Conservation (phyloP, 768 basidiomycete species). For the Mycena olivaceomarginata region DNA sequence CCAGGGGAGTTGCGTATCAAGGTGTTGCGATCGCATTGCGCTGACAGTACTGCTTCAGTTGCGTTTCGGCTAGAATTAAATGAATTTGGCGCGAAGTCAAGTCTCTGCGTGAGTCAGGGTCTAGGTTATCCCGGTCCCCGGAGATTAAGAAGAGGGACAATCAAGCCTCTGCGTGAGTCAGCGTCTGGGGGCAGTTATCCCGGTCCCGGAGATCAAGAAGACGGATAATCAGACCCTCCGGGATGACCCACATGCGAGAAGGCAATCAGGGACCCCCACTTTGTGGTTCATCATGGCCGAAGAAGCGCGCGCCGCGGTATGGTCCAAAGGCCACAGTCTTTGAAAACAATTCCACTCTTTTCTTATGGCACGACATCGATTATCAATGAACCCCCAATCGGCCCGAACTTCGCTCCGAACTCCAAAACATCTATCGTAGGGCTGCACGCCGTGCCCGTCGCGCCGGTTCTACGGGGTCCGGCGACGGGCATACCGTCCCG, state of each 20-base stretch:
- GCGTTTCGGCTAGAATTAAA: constrained; percentile 30
- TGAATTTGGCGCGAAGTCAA: constrained; percentile 38
- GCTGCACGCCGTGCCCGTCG: too few species aligned
- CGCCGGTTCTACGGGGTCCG: too few species aligned
- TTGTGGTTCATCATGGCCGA: constrained; percentile 36
- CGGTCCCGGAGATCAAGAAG: constrained; percentile 9
- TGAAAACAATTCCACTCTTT: constrained; percentile 5
- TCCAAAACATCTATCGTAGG: neutral
- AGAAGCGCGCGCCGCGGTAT: constrained; percentile 12
- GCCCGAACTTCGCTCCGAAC: too few species aligned
- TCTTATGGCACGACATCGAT: neutral
- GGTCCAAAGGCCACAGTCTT: constrained; percentile 27
- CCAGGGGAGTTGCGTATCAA: constrained; percentile 39
- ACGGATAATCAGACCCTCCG: constrained; percentile 28
- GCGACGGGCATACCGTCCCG: too few species aligned
- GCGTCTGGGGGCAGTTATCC: constrained; percentile 15
- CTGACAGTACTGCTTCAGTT: constrained; percentile 18
- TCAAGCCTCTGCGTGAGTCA: too few species aligned
- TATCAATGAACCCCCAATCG: neutral
- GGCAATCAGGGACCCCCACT: constrained; percentile 25
- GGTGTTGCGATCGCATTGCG: constrained; percentile 14
- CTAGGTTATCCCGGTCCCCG: too few species aligned
- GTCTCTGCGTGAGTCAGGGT: constrained; percentile 1
- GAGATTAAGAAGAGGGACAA: too few species aligned
- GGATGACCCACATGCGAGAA: neutral